Conservation (phyloP, 2,329 filamentous ascomycete genomes). For the Cladosporium sp. region DNA sequence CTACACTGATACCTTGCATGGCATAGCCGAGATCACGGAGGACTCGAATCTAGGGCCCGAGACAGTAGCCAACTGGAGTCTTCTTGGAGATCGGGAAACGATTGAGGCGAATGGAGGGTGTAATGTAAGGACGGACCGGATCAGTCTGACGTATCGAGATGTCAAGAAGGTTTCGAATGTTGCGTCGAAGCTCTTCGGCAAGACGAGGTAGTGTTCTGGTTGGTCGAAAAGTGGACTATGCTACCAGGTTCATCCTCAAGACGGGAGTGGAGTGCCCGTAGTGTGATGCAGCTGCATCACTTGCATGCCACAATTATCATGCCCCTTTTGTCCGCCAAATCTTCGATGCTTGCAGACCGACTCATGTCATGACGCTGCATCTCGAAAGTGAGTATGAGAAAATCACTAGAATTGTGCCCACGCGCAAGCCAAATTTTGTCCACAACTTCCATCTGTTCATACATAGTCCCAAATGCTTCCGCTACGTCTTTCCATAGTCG, state of each 20-base stretch:
- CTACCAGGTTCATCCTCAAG: background rate
- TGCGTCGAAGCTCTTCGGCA: slow-evolving; percentile 64
- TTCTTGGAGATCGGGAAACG: slow-evolving; percentile 56
- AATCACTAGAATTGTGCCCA: background rate
- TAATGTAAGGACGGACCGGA: slow-evolving; percentile 61
- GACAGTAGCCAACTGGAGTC: slow-evolving; percentile 68
- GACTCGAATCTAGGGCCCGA: slow-evolving; percentile 64
- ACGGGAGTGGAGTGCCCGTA: background rate
- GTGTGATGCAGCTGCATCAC: background rate
- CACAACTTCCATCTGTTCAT: background rate
- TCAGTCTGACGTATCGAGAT: slow-evolving; percentile 81
- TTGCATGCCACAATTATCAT: too few species aligned
- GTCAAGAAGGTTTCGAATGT: slow-evolving; percentile 78
- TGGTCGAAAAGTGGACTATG: background rate
- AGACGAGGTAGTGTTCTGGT: slow-evolving; percentile 22
- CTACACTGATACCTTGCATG: slow-evolving; percentile 72
- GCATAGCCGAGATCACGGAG: slow-evolving; percentile 64
- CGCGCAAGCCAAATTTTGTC: background rate
- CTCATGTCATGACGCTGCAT: background rate
- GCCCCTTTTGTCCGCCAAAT: background rate
- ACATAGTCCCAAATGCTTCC: slow-evolving; percentile 7
- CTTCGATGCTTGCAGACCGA: background rate
- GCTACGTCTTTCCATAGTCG: slow-evolving; percentile 14
- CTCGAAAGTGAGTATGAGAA: background rate
- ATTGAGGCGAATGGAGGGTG: slow-evolving; percentile 49